Base-by-base conservation (phyloP, 1,284 basidiomycete species). In the Apiotrichum gamsii region DNA sequence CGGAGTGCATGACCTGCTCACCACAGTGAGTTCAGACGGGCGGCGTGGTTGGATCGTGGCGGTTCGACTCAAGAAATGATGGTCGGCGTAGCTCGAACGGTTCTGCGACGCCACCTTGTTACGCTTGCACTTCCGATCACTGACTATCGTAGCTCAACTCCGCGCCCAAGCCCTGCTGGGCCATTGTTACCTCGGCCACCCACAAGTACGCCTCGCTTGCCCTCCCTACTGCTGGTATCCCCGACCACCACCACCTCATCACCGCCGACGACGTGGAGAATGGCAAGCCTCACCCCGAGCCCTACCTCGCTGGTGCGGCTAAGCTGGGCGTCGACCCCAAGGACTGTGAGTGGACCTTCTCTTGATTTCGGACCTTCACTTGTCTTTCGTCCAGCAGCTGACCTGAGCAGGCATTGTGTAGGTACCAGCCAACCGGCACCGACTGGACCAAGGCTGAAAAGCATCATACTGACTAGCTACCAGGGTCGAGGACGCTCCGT, bases 401-500 rank as follows among this genome's bases (percentile, higher is more conserved):
- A n/a, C n/a, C n/a, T n/a, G n/a, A n/a, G n/a, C n/a, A n/a, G n/a
- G n/a, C n/a, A n/a, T n/a, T n/a, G n/a, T n/a, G n/a, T n/a, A n/a
- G n/a, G n/a, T n/a, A n/a, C n/a, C n/a, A n/a, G n/a, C n/a, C n/a
- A n/a, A n/a, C n/a, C n/a, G n/a, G n/a, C n/a, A n/a, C n/a, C n/a
- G n/a, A n/a, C n/a, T n/a, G n/a, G n/a, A n/a, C n/a, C n/a, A n/a
- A n/a, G n/a, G n/a, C n/a, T n/a, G n/a, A n/a, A n/a, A n/a, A n/a
- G n/a, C n/a, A n/a, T n/a, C 60, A n/a, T n/a, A n/a, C n/a, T n/a
- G n/a, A n/a, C n/a, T n/a, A n/a, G n/a, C n/a, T n/a, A 74, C 90
- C 49, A 87, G 90, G 5, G 75, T 90, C 13, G 87, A 90, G 62
- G 88, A 90, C 65, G 87, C 88, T 1, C 84, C 87, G 4, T 82